A percentile compares a stretch with the other conserved stretches of the same genome.
Evolutionary conservation across 441 rosid genomes (phyloP).

Genomic region (Populus tomentosa): DNA sequence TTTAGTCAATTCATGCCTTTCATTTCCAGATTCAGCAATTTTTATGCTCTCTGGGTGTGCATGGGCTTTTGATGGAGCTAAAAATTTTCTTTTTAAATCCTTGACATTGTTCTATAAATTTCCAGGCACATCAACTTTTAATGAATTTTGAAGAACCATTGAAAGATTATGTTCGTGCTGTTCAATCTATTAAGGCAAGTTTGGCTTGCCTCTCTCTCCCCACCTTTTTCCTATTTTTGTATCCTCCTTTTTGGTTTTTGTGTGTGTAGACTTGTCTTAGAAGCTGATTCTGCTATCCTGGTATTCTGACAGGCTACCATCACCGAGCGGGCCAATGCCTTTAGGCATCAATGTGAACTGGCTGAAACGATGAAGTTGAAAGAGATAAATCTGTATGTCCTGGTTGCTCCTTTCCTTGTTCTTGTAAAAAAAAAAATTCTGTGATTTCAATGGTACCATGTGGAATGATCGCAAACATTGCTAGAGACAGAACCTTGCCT

Average conservation of each 20-base stretch:
- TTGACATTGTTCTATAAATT: slow-evolving; percentile 10
- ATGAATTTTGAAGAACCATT: slow-evolving; percentile 98
- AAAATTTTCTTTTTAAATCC: background rate
- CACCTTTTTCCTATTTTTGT: background rate
- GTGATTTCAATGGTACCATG: background rate
- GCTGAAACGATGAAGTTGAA: slow-evolving; percentile 93
- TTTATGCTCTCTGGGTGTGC: background rate
- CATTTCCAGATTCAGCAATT: slow-evolving; percentile 10
- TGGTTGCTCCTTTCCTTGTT: slow-evolving; percentile 1
- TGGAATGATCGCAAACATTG: background rate
- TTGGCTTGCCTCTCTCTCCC: background rate
- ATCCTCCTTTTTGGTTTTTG: too few species aligned
- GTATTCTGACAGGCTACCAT: slow-evolving; percentile 67
- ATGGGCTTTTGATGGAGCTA: background rate
- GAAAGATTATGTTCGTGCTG: slow-evolving; percentile 95
- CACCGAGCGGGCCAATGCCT: slow-evolving; percentile 87
- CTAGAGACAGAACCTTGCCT: background rate
- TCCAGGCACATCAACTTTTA: slow-evolving; percentile 82
- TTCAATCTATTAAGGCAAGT: slow-evolving; percentile 85
- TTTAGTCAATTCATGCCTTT: slow-evolving; percentile 3
- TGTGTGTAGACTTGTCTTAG: background rate
- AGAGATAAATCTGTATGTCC: slow-evolving; percentile 94
- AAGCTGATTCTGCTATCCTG: background rate
- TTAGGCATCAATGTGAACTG: slow-evolving; percentile 90
- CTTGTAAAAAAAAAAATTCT: background rate